A percentile compares a stretch with the other conserved stretches of the same genome.
Conservation (phyloP, 1,284 basidiomycete species). For the Pascua sp. region DNA sequence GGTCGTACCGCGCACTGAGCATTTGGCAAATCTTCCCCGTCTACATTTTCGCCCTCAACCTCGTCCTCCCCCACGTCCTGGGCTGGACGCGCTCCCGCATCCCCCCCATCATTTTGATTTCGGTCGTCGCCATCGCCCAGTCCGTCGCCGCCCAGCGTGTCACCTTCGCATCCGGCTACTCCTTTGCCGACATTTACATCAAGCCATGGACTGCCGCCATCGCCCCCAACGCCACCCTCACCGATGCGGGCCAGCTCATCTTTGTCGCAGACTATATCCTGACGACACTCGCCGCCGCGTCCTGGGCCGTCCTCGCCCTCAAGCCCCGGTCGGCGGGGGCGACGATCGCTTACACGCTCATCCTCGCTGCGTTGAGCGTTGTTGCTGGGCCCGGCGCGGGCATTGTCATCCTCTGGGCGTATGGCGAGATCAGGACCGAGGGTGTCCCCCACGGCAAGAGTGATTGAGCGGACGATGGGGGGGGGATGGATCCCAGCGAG, state of each 20-base stretch:
- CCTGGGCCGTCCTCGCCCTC: slow-evolving; percentile 8
- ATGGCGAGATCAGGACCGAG: slow-evolving; percentile 4
- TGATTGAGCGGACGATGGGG: too few species aligned
- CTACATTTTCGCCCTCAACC: slow-evolving; percentile 16
- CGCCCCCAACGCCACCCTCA: neutral
- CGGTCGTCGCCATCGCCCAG: slow-evolving; percentile 5
- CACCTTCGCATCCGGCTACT: neutral
- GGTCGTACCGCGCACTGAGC: slow-evolving; percentile 6
- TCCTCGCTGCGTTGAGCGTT: neutral
- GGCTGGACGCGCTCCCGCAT: slow-evolving; percentile 4
- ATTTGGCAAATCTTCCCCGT: slow-evolving; percentile 13
- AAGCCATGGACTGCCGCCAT: neutral
- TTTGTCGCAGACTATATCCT: slow-evolving; percentile 10
- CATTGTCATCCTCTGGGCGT: slow-evolving; percentile 14
- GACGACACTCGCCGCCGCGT: slow-evolving; percentile 1
- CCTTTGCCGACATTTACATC: neutral
- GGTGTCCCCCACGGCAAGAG: too few species aligned
- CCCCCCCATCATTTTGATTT: slow-evolving; percentile 13
- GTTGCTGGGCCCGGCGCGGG: slow-evolving; percentile 12
- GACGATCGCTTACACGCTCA: neutral
- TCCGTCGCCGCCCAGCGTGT: slow-evolving; percentile 1
- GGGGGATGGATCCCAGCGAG: too few species aligned
- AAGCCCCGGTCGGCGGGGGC: neutral
- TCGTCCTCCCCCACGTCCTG: slow-evolving; percentile 9
- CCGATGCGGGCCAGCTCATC: slow-evolving; percentile 2